Conservation (phyloP, 257 asterid genomes). For the Fraxinus cuspidata region DNA sequence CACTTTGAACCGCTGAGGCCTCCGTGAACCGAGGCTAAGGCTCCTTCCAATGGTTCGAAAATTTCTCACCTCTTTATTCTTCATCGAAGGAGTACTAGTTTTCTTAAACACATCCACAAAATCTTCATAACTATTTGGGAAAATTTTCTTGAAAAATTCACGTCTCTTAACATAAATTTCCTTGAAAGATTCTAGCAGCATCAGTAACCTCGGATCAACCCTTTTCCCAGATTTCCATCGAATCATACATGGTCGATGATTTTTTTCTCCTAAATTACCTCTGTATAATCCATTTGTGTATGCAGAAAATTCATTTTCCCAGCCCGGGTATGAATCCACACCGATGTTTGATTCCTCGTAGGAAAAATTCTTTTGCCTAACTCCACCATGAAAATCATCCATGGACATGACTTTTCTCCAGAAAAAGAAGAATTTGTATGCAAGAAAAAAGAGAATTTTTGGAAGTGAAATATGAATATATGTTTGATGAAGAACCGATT, state of each 20-base stretch:
- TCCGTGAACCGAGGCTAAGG: slow-evolving; percentile 41
- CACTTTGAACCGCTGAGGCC: slow-evolving; percentile 44
- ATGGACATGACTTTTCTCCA: neutral
- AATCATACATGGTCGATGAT: slow-evolving; percentile 19
- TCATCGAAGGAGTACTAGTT: slow-evolving; percentile 26
- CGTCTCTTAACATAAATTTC: slow-evolving; percentile 40
- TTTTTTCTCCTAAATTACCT: slow-evolving; percentile 14
- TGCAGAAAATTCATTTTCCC: neutral
- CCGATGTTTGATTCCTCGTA: neutral
- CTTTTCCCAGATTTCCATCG: slow-evolving; percentile 60
- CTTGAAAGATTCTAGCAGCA: slow-evolving; percentile 40
- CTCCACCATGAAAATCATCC: neutral
- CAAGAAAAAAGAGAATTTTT: neutral
- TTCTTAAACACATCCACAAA: slow-evolving; percentile 37
- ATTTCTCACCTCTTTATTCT: slow-evolving; percentile 35
- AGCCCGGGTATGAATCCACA: neutral
- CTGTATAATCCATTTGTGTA: slow-evolving; percentile 1
- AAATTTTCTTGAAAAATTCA: slow-evolving; percentile 44
- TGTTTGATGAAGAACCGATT: neutral
- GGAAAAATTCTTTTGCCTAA: neutral
- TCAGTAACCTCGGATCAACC: slow-evolving; percentile 44
- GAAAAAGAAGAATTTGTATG: neutral
- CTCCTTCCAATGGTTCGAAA: slow-evolving; percentile 42
- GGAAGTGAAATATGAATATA: neutral
- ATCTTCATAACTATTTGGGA: slow-evolving; percentile 34